Evolutionary conservation across 331 rosid genomes (phyloP).

Genomic region (Cydonia oblonga): DNA sequence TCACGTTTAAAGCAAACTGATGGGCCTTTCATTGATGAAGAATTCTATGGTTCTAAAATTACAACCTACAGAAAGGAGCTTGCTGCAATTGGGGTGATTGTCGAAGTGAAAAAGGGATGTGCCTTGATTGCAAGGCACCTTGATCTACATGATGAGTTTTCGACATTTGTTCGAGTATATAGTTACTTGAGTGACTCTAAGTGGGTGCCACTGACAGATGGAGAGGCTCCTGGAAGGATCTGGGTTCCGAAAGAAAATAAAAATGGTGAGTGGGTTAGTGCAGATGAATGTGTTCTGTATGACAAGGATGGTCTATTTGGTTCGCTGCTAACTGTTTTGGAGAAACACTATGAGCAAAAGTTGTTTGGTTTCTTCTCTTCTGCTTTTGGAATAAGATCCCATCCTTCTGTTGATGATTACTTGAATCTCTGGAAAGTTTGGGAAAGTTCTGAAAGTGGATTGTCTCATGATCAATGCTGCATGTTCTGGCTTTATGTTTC

Average conservation of each 20-base stretch:
- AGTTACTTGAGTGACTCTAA: slow-evolving; percentile 16
- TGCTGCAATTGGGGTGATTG: slow-evolving; percentile 30
- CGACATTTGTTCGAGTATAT: slow-evolving; percentile 25
- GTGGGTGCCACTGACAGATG: slow-evolving; percentile 27
- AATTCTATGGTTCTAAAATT: slow-evolving; percentile 25
- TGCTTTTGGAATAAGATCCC: slow-evolving; percentile 26
- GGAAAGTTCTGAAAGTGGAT: slow-evolving; percentile 29
- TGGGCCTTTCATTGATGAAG: slow-evolving; percentile 53
- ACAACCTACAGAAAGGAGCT: slow-evolving; percentile 30
- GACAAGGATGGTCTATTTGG: slow-evolving; percentile 47
- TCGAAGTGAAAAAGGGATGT: slow-evolving; percentile 22
- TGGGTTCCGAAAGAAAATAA: slow-evolving; percentile 38
- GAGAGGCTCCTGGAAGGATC: slow-evolving; percentile 20
- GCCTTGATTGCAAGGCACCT: slow-evolving; percentile 30
- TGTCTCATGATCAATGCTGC: slow-evolving; percentile 37
- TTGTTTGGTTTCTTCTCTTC: slow-evolving; percentile 34
- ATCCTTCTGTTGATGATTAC: slow-evolving; percentile 48
- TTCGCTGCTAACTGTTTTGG: slow-evolving; percentile 30
- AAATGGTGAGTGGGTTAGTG: slow-evolving; percentile 31
- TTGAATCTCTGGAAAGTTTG: slow-evolving; percentile 50
- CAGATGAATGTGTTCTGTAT: slow-evolving; percentile 37
- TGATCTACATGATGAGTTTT: slow-evolving; percentile 12
- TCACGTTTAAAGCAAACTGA: slow-evolving; percentile 20
- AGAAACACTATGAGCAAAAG: slow-evolving; percentile 12
- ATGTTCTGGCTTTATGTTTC: slow-evolving; percentile 53